Evolutionary conservation across 805 yeast species (phyloP), one percentile per base, ranked within the genome.

Genomic region (Ascoidea rubescens): DNA sequence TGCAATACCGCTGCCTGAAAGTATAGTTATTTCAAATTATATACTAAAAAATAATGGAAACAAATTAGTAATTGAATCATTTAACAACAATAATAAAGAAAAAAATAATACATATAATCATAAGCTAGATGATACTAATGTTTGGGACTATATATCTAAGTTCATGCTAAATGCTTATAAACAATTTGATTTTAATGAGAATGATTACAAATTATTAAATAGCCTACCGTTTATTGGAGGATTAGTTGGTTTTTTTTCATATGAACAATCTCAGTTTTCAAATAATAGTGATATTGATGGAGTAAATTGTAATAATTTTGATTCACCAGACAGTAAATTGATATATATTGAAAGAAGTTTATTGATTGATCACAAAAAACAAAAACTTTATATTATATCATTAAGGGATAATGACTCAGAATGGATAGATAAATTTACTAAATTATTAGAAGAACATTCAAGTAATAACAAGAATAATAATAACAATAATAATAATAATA

Each of bases 171-270:
- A 60, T 5, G 59, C 60, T 52, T 64, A 67, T 14, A 55, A 52
- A 42, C 16, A 52, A 45, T 65, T 67, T 48, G 46, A 45, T 8
- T 14, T 16, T 6, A 28, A 47, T 30, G 46, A 50, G 17, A 5
- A 37, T 6, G 28, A 10, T 37, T 37, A 37, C 4, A 37, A 37
- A 37, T 21, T 21, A 21, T 21, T 21, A 21, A 21, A 21, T 5
- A 66, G 68, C 0, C 67, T 87, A 17, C 96, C 96, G 1, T 93
- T 93, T 60, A 69, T 80, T 53, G 98, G 99, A n/a, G 99, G 99
- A 0, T 72, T 87, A 37, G 70, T 90, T 52, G 99, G 99, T 4
- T 71, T 84, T 46, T 65, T 93, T 8, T 84, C 95, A 0, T 93
- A 93, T 62, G 99, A 91, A 63, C 91, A 86, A 67, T 96, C 96